Conservation (phyloP, 2,329 filamentous ascomycete species). For the Talaromyces marneffei region DNA sequence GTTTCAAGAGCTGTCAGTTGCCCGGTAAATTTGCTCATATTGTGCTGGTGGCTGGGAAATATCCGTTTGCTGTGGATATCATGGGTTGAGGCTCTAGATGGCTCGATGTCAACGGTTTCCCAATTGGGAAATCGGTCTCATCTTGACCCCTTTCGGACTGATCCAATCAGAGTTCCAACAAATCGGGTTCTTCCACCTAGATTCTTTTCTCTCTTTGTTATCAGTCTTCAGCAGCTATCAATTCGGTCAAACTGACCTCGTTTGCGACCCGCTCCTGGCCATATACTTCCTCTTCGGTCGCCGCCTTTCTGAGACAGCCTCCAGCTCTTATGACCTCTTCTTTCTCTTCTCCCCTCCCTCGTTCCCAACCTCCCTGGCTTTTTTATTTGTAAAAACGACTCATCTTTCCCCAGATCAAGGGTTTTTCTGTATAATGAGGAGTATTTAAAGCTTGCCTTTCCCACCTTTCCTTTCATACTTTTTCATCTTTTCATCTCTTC, state of each 20-base stretch:
- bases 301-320: neutral
- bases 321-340: neutral
- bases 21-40: neutral
- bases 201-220: neutral
- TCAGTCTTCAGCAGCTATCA: neutral
- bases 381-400: neutral
- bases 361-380: neutral
- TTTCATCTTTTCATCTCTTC: slow-evolving; percentile 4
- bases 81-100: neutral
- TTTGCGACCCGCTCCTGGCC: neutral
- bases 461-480: neutral
- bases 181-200: neutral
- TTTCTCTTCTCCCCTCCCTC: neutral
- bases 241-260: neutral
- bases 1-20: neutral
- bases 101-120: neutral
- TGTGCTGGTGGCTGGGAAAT: neutral
- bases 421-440: neutral
- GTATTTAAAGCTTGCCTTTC: neutral
- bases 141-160: neutral
- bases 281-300: neutral
- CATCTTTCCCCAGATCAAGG: neutral
- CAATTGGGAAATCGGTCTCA: slow-evolving; percentile 5
- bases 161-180: slow-evolving; percentile 1
- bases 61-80: neutral